A percentile compares a stretch with the other conserved stretches of the same genome.
Conservation (phyloP, 192 early-diverging fungal genomes). For the Backusella australiensis region DNA sequence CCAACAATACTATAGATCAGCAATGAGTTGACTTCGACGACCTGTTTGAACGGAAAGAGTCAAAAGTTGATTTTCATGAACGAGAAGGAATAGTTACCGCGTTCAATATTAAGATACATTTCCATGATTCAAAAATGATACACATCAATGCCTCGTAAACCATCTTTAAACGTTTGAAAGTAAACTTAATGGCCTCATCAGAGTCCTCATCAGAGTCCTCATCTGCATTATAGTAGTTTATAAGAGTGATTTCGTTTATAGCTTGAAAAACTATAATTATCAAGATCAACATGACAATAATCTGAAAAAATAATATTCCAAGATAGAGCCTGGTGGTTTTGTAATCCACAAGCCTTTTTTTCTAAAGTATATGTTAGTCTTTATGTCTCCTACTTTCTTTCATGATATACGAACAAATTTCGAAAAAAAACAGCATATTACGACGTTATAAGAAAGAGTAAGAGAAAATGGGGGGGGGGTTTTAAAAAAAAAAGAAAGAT, state of each 20-base stretch:
- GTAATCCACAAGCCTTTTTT: background rate
- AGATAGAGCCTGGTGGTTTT: background rate
- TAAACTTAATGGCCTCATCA: background rate
- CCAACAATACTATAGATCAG: background rate
- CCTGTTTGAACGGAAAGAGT: background rate
- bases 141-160: background rate
- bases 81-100: background rate
- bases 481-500: no score
- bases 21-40: background rate
- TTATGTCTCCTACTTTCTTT: background rate
- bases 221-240: background rate
- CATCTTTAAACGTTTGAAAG: background rate
- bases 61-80: background rate
- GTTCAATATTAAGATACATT: background rate
- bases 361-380: background rate
- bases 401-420: background rate
- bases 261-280: background rate
- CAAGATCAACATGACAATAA: background rate
- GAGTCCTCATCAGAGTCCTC: background rate
- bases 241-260: background rate
- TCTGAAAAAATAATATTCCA: background rate
- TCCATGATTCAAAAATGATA: background rate
- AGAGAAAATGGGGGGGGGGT: background rate
- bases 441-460: background rate
- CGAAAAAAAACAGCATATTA: background rate